A percentile compares a stretch with the other conserved stretches of the same genome.
Conservation (phyloP, 306 rosid genomes). For the Ochetophila trinervis region DNA sequence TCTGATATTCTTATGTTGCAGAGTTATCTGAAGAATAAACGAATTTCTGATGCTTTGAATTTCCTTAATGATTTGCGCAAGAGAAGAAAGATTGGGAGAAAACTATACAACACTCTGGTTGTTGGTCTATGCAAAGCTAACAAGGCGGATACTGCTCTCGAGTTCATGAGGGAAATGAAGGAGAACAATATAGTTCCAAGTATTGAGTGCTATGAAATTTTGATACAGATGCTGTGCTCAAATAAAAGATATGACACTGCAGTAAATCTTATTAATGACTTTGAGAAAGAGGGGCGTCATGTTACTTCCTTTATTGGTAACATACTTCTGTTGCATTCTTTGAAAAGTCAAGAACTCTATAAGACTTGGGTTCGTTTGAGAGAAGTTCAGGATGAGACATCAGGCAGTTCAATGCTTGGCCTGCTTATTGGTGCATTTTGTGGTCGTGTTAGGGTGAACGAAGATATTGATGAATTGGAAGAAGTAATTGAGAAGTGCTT, state of each 20-base stretch:
- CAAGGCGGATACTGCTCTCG: conserved; percentile 42
- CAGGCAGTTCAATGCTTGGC: conserved; percentile 42
- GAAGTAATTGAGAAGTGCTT: conserved; percentile 59
- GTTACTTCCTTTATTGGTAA: conserved; percentile 74
- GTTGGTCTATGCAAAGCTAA: conserved; percentile 48
- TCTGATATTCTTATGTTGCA: conserved; percentile 45
- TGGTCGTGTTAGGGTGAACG: conserved; percentile 38
- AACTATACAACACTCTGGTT: conserved; percentile 39
- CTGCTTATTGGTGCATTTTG: conserved; percentile 60
- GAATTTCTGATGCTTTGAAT: conserved; percentile 58
- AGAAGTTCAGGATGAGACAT: conserved; percentile 35
- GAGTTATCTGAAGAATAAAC: conserved; percentile 43
- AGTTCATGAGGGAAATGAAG: conserved; percentile 40
- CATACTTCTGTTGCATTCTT: conserved; percentile 51
- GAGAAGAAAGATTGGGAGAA: conserved; percentile 32
- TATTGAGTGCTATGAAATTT: conserved; percentile 53
- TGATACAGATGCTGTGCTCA: conserved; percentile 46
- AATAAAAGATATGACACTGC: conserved; percentile 40
- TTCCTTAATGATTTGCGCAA: conserved; percentile 40
- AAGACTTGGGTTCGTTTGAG: conserved; percentile 40
- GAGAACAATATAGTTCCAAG: conserved; percentile 44
- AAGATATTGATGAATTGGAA: conserved; percentile 45
- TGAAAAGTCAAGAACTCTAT: conserved; percentile 46
- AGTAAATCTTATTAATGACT: conserved; percentile 44
- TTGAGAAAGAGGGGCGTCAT: conserved; percentile 58